Conservation (phyloP, 805 yeast species). For the Hanseniaspora hatyaiensis region DNA sequence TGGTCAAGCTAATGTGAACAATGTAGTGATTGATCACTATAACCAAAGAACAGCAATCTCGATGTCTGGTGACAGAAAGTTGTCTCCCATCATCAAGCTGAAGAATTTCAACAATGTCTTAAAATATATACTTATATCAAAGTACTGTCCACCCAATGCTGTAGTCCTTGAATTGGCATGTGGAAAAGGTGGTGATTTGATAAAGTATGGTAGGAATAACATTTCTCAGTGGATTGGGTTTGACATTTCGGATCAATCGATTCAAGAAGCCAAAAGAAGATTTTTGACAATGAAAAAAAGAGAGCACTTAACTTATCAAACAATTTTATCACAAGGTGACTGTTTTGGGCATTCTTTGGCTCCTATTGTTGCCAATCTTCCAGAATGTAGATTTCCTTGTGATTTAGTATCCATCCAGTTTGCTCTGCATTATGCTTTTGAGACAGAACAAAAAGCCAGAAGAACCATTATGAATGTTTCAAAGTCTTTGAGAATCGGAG, state of each 20-base stretch:
- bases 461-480: conserved; percentile 64
- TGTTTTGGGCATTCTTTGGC: conserved; percentile 66
- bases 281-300: conserved; percentile 41
- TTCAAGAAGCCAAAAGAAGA: conserved; percentile 71
- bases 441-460: conserved; percentile 67
- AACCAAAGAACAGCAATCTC: conserved; percentile 70
- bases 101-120: conserved; percentile 86
- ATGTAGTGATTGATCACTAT: conserved; percentile 70
- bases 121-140: conserved; percentile 72
- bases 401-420: conserved; percentile 86
- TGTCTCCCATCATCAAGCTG: conserved; percentile 74
- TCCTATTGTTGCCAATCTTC: conserved; percentile 54
- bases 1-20: conserved; percentile 39
- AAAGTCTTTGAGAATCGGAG: conserved; percentile 65
- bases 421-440: conserved; percentile 90
- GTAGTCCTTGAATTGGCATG: conserved; percentile 80
- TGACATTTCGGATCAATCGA: conserved; percentile 82
- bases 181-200: conserved; percentile 96
- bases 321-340: conserved; percentile 84
- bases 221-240: conserved; percentile 75
- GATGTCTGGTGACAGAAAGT: conserved; percentile 47
- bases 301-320: conserved; percentile 49
- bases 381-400: conserved; percentile 61
- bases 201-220: conserved; percentile 70
- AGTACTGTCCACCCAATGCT: conserved; percentile 44